Evolutionary conservation across 148 eudicot species (phyloP).

Genomic region (Heliosperma pusillum): DNA sequence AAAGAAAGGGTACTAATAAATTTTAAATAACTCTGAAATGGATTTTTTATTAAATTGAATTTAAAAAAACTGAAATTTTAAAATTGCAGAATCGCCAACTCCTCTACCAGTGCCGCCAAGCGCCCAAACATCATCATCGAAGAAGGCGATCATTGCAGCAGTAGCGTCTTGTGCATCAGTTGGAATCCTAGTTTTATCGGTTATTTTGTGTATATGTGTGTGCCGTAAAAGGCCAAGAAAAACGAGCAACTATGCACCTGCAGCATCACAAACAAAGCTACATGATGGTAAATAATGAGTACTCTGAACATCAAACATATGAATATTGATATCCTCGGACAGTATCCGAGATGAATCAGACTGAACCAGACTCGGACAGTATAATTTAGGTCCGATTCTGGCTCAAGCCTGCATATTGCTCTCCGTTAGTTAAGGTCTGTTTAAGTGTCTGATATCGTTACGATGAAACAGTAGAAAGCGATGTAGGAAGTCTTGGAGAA

Average conservation of each 20-base stretch:
- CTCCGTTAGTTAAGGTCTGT: no score
- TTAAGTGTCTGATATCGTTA: no score
- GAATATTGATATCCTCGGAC: no score
- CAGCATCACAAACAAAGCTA: background rate
- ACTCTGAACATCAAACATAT: no score
- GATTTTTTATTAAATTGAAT: no score
- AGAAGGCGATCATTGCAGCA: slow-evolving; percentile 8
- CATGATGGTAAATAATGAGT: background rate
- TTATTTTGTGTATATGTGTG: background rate
- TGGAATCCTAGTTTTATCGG: background rate
- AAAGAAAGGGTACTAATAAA: no score
- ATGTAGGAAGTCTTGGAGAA: background rate
- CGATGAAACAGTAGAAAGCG: background rate
- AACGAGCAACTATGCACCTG: background rate
- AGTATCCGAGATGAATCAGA: no score
- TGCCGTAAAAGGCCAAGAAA: background rate
- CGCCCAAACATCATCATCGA: background rate
- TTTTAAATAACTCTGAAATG: no score
- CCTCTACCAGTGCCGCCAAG: background rate
- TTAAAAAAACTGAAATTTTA: no score
- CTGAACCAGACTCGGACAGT: no score
- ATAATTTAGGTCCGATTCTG: no score
- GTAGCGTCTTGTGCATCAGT: background rate
- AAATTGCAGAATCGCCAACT: background rate
- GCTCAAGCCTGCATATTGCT: no score